Evolutionary conservation across 768 basidiomycete genomes (phyloP).

Genomic region (Naematelia encephala): DNA sequence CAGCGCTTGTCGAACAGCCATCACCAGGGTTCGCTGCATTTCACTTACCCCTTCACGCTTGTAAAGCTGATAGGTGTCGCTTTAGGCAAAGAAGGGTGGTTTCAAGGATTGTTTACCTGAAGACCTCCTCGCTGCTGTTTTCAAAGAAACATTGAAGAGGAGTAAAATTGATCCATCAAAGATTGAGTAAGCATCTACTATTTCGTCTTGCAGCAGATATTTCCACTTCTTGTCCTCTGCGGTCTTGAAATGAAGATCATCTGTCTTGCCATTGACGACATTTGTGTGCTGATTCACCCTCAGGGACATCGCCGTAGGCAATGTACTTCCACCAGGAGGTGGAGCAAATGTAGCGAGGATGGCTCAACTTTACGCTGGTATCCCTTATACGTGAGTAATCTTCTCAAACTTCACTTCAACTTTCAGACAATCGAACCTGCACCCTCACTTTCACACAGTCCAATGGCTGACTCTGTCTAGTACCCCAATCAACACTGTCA

Average conservation of each 20-base stretch:
- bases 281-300: slow-evolving; percentile 18
- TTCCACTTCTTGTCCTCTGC: too few species aligned
- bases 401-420: too few species aligned
- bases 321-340: slow-evolving; percentile 52
- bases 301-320: slow-evolving; percentile 73
- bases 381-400: slow-evolving; percentile 61
- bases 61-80: neutral
- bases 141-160: slow-evolving; percentile 60
- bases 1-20: slow-evolving; percentile 79
- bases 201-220: neutral
- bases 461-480: slow-evolving; percentile 22
- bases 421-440: neutral
- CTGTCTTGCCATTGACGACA: too few species aligned
- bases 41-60: neutral
- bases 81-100: slow-evolving; percentile 72
- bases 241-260: too few species aligned
- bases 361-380: slow-evolving; percentile 81
- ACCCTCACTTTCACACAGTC: neutral
- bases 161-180: slow-evolving; percentile 43
- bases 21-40: slow-evolving; percentile 69
- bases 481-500: slow-evolving; percentile 84
- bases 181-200: slow-evolving; percentile 42
- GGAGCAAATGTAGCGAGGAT: slow-evolving; percentile 66
- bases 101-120: slow-evolving; percentile 84
- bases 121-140: slow-evolving; percentile 74